Evolutionary conservation across 2,329 filamentous ascomycete species (phyloP), one percentile per base, ranked within the genome.

Genomic region (Coleophoma crateriformis): DNA sequence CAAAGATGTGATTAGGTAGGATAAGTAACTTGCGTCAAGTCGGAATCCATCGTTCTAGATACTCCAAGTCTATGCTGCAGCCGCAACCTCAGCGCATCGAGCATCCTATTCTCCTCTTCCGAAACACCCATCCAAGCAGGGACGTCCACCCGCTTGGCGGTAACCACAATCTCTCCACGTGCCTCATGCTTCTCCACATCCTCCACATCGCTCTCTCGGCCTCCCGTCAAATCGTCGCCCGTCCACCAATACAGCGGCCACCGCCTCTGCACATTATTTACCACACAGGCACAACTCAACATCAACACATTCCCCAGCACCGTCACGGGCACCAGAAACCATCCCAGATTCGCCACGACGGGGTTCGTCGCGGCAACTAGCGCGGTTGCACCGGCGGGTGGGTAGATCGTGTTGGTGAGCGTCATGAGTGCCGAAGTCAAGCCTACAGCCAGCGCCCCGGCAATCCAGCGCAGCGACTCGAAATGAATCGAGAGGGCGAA

Each of bases 241-340:
- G 79, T 78, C 81, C 81, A 88, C 86, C 86, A 90, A 63, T 87
- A 89, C 2, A 78, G 55, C 0, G 87, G 87, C 54, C 81, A 90
- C 15, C 74, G 72, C 10, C 58, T 47, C 61, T 85, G 79, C 2
- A 88, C 68, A 54, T 90, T 90, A 60, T 89, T 88, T 51, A 88
- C 58, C 6, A 88, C 32, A 45, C 88, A 67, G 0, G 85, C 85
- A 2, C 79, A 75, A 1, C 57, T 67, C 32, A 87, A 67, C 78
- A 90, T 86, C 44, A 90, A 64, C 0, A 65, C 62, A 44, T 73
- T 77, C 4, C 79, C 81, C 19, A 90, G 67, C 35, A 85, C 47
- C 15, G 88, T 73, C 6, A 88, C 68, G 0, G 82, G 79, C 6
- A 90, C 63, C 12, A 88, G 66, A 52, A 76, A 80, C 87, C 87